A percentile compares a stretch with the other conserved stretches of the same genome.
These are phyloP conservation scores for Echinosophora koreensis DNA, from an alignment of 306 rosid species.

Conservation along the genomic window DNA sequence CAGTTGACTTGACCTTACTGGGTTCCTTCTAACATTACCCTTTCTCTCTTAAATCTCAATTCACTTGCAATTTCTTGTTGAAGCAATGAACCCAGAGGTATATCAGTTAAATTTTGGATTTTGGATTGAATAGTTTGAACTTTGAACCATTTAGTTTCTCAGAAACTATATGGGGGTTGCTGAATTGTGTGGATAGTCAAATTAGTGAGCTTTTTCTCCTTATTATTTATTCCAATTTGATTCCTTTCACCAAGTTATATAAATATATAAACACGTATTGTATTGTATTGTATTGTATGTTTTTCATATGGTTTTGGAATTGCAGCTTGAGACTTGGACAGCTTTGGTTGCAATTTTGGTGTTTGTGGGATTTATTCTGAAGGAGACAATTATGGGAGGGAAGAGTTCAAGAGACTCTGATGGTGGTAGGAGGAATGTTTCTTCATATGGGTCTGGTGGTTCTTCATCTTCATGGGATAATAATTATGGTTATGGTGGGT, in stretches of 20 bases:
- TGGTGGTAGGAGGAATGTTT: slow-evolving; percentile 44
- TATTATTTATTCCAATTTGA: slow-evolving; percentile 32
- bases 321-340: slow-evolving; percentile 53
- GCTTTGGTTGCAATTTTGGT: slow-evolving; percentile 49
- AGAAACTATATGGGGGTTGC: not conserved
- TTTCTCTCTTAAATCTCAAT: no score
- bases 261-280: no score
- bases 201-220: slow-evolving; percentile 27
- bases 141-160: slow-evolving; percentile 17
- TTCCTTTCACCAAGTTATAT: slow-evolving; percentile 23
- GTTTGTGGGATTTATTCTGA: slow-evolving; percentile 43
- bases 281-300: no score
- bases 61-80: slow-evolving; percentile 25
- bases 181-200: slow-evolving; percentile 7
- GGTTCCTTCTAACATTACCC: slow-evolving; percentile 45
- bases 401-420: slow-evolving; percentile 58
- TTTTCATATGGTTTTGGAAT: not conserved
- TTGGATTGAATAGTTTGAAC: slow-evolving; percentile 1
- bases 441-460: slow-evolving; percentile 47
- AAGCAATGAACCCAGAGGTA: slow-evolving; percentile 50
- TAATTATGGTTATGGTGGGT: slow-evolving; percentile 42
- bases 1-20: slow-evolving; percentile 48
- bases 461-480: slow-evolving; percentile 65
- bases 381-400: slow-evolving; percentile 65
- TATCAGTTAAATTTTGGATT: slow-evolving; percentile 16